phyloP scores from a whole-genome alignment of 495 filamentous ascomycete species.

The Chaetomium fimeti region DNA sequence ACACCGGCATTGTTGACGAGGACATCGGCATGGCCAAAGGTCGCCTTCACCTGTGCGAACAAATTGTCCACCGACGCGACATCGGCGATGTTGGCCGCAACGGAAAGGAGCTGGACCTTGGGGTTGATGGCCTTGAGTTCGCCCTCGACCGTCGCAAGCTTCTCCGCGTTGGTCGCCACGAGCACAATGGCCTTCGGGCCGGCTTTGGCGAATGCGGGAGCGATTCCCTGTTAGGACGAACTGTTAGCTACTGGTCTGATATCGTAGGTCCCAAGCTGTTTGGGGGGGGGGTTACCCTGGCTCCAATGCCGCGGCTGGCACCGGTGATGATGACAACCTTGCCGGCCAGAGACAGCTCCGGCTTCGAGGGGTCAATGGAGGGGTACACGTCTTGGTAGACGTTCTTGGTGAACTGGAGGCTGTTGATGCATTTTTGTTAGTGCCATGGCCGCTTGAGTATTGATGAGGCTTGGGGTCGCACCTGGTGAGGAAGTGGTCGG shows the following conservation, averaged over 20 bases:
- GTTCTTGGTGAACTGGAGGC: slow-evolving; percentile 36
- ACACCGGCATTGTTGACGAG: slow-evolving; percentile 48
- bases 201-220: slow-evolving; percentile 43
- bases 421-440: background rate
- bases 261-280: background rate
- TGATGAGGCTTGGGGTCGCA: background rate
- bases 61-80: slow-evolving; percentile 33
- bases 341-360: slow-evolving; percentile 38
- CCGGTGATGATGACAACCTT: slow-evolving; percentile 50
- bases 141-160: slow-evolving; percentile 35
- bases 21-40: slow-evolving; percentile 44
- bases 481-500: slow-evolving; percentile 27
- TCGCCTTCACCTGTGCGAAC: slow-evolving; percentile 40
- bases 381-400: slow-evolving; percentile 48
- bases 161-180: slow-evolving; percentile 36
- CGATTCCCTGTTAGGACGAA: slow-evolving; percentile 37
- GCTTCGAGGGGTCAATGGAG: slow-evolving; percentile 40
- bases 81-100: slow-evolving; percentile 36
- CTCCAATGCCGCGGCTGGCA: slow-evolving; percentile 47
- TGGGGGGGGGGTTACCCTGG: slow-evolving; percentile 8
- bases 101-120: slow-evolving; percentile 35
- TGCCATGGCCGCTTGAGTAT: background rate
- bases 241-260: background rate
- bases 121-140: slow-evolving; percentile 35
- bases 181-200: slow-evolving; percentile 45